phyloP scores from a whole-genome alignment of 23 red algal genomes.

The Cyanidium caldarium region DNA sequence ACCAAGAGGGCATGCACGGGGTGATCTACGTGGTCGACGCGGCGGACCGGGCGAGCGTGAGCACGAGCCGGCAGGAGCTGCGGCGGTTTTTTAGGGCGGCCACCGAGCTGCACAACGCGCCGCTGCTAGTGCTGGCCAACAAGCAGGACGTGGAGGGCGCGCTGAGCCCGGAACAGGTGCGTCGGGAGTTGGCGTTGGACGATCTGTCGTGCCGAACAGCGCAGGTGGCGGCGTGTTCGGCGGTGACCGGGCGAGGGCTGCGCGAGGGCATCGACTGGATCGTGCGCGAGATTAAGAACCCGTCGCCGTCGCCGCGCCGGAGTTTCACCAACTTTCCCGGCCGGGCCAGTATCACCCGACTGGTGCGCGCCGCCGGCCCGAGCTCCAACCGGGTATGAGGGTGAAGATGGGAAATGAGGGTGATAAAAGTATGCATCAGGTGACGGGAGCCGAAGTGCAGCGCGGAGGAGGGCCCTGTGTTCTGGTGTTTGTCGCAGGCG shows the following conservation, averaged over 20 bases:
- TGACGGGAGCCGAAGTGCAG: background rate
- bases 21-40: slow-evolving; percentile 25
- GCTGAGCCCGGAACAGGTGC: slow-evolving; percentile 23
- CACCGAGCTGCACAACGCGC: slow-evolving; percentile 14
- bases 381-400: background rate
- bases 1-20: background rate
- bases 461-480: background rate
- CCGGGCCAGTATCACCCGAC: background rate
- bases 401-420: background rate
- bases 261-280: slow-evolving; percentile 18
- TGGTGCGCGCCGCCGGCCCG: background rate
- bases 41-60: slow-evolving; percentile 23
- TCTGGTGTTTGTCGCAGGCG: too few relatives aligned
- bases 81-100: background rate
- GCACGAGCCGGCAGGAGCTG: slow-evolving; percentile 32
- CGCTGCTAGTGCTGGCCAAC: slow-evolving; percentile 61
- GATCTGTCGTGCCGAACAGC: background rate
- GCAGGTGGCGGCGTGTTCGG: slow-evolving; percentile 2
- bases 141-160: slow-evolving; percentile 77
- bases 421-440: background rate
- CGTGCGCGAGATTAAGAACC: background rate
- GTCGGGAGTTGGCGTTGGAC: slow-evolving; percentile 23
- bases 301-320: background rate
- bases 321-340: background rate
- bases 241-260: slow-evolving; percentile 8